Conservation (phyloP, 2,329 filamentous ascomycete genomes). For the Chaetomium strumarium region DNA sequence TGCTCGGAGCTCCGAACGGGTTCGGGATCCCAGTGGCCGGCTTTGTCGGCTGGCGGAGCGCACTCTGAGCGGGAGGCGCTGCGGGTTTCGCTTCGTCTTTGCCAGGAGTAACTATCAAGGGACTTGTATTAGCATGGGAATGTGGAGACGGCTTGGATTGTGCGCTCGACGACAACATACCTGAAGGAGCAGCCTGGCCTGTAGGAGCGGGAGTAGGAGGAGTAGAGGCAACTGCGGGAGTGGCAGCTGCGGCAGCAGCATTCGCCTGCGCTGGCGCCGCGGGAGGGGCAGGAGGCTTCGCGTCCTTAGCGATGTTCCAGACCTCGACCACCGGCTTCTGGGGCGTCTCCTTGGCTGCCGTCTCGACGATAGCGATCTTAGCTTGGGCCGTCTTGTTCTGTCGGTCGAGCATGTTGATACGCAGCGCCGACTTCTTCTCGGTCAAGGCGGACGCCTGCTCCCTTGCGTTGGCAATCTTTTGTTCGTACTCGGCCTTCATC, state of each 20-base stretch:
- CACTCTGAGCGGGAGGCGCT: slow-evolving; percentile 3
- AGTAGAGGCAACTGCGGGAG: not conserved
- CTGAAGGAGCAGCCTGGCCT: slow-evolving; percentile 10
- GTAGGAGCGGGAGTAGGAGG: slow-evolving; percentile 1
- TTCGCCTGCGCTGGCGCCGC: slow-evolving; percentile 6
- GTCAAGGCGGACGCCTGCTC: slow-evolving; percentile 66
- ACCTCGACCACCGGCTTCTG: slow-evolving; percentile 79
- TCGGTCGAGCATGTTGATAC: slow-evolving; percentile 74
- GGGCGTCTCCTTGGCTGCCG: slow-evolving; percentile 78
- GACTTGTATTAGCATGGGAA: not conserved
- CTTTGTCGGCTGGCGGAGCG: slow-evolving; percentile 12
- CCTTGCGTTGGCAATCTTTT: slow-evolving; percentile 47
- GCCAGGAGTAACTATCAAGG: not conserved
- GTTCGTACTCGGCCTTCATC: slow-evolving; percentile 44
- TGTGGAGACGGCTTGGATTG: not conserved
- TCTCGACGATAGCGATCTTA: slow-evolving; percentile 73
- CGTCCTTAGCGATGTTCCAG: slow-evolving; percentile 71
- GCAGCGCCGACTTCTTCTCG: slow-evolving; percentile 66
- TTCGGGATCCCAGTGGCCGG: slow-evolving; percentile 6
- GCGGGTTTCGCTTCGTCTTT: slow-evolving; percentile 14
- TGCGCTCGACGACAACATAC: slow-evolving; percentile 7
- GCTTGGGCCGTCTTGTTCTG: slow-evolving; percentile 57
- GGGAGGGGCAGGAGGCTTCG: slow-evolving; percentile 36
- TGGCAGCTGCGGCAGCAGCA: slow-evolving; percentile 2
- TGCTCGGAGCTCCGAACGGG: slow-evolving; percentile 3